phyloP scores from a whole-genome alignment of 176 grass and related monocot species.

The Bothriochloa decipiens region DNA sequence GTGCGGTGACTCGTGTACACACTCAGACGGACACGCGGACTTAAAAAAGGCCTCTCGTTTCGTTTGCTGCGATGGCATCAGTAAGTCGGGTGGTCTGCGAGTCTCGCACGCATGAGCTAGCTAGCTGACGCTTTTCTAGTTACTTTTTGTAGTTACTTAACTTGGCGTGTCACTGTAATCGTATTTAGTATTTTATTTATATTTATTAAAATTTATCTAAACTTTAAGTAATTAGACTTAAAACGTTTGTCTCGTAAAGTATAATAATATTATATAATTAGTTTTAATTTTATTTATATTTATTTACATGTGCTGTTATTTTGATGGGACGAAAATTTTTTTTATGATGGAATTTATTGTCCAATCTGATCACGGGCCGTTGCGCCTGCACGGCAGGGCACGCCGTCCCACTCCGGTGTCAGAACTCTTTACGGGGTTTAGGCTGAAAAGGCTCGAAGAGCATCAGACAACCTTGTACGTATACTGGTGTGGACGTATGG shows the following conservation, averaged over 20 bases:
- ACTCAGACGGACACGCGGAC: not conserved
- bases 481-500: not conserved
- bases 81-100: not conserved
- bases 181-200: too few relatives aligned
- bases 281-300: too few relatives aligned
- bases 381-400: not conserved
- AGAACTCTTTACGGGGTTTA: conserved; percentile 1
- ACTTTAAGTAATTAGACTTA: too few relatives aligned
- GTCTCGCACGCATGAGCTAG: not conserved
- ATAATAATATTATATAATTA: too few relatives aligned
- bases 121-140: too few relatives aligned
- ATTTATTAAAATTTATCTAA: too few relatives aligned
- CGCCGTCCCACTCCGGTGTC: not conserved
- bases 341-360: too few relatives aligned
- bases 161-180: too few relatives aligned
- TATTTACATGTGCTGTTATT: too few relatives aligned
- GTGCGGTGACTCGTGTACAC: not conserved
- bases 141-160: too few relatives aligned
- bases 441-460: not conserved
- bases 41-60: not conserved
- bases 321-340: too few relatives aligned
- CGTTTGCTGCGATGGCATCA: conserved; percentile 12
- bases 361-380: not conserved
- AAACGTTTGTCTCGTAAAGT: too few relatives aligned
- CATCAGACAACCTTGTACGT: not conserved